A percentile compares a stretch with the other conserved stretches of the same genome.
Evolutionary conservation across 257 asterid species (phyloP).

Genomic region (Paraleonurus japonicus): DNA sequence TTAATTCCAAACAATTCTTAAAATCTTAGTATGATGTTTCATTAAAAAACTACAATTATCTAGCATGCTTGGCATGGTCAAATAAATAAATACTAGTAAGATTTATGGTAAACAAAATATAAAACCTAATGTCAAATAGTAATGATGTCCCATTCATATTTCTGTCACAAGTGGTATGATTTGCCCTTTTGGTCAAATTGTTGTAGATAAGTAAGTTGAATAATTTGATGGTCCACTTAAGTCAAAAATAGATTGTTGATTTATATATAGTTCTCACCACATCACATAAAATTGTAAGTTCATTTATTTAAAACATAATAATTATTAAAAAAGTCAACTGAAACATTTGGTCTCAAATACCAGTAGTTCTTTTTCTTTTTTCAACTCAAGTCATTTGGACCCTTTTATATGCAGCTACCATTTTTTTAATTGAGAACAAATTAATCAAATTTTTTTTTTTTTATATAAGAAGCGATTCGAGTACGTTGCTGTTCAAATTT

Average conservation of each 20-base stretch:
- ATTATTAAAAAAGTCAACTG: not conserved
- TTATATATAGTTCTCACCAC: not conserved
- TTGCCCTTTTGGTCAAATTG: slow-evolving; percentile 28
- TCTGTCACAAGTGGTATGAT: slow-evolving; percentile 21
- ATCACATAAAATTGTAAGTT: not conserved
- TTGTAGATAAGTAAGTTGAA: slow-evolving; percentile 1
- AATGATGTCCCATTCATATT: slow-evolving; percentile 28
- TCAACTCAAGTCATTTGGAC: not conserved
- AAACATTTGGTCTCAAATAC: not conserved
- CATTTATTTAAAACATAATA: not conserved
- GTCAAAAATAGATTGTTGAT: slow-evolving; percentile 21
- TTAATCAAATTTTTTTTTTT: not conserved
- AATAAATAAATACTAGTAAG: not conserved
- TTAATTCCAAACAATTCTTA: no score
- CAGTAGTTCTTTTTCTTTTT: not conserved
- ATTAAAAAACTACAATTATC: no score
- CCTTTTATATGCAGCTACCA: not conserved
- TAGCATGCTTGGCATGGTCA: not conserved
- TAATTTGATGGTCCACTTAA: slow-evolving; percentile 33
- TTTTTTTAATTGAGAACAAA: not conserved
- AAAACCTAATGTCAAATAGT: slow-evolving; percentile 25
- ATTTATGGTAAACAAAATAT: not conserved
- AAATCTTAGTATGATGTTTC: no score
- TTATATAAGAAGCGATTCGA: not conserved
- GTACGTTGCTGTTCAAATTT: no score